Conservation (phyloP, 257 asterid genomes). For the Galeopsis tetrahit region DNA sequence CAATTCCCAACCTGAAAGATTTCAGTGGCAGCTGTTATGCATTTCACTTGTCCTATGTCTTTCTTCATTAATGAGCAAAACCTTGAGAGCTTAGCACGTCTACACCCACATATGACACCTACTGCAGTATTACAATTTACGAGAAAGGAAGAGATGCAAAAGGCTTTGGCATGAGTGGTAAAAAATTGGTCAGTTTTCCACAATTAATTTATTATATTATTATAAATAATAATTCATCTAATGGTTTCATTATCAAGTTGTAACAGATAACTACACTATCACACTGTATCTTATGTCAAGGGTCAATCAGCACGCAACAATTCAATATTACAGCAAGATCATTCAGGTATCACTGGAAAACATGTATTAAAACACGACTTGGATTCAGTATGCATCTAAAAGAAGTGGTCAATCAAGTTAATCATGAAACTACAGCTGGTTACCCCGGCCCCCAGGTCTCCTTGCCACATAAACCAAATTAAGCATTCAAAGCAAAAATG, state of each 20-base stretch:
- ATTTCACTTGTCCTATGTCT: constrained; percentile 23
- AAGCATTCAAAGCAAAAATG: not conserved
- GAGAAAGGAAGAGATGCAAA: constrained; percentile 18
- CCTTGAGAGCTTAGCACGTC: constrained; percentile 25
- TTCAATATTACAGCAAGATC: constrained; percentile 17
- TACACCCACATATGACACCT: constrained; percentile 14
- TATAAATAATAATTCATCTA: not conserved
- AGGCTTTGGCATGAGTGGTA: constrained; percentile 24
- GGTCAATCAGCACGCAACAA: not conserved
- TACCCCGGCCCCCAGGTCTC: constrained; percentile 5
- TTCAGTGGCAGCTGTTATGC: constrained; percentile 31
- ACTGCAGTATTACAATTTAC: not conserved
- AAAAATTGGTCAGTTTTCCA: constrained; percentile 28
- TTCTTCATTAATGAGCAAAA: constrained; percentile 32
- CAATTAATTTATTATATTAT: constrained; percentile 18
- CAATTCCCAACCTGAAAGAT: constrained; percentile 83
- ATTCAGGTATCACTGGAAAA: constrained; percentile 22
- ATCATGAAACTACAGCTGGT: constrained; percentile 17
- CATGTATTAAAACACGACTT: constrained; percentile 11
- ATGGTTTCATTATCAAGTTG: constrained; percentile 18
- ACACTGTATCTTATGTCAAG: not conserved
- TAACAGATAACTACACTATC: constrained; percentile 19
- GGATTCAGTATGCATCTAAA: constrained; percentile 22
- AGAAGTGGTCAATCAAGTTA: constrained; percentile 11
- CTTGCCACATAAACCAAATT: constrained; percentile 22